phyloP scores from a whole-genome alignment of 305 asterid species.

The Fraxinus dipetala region DNA sequence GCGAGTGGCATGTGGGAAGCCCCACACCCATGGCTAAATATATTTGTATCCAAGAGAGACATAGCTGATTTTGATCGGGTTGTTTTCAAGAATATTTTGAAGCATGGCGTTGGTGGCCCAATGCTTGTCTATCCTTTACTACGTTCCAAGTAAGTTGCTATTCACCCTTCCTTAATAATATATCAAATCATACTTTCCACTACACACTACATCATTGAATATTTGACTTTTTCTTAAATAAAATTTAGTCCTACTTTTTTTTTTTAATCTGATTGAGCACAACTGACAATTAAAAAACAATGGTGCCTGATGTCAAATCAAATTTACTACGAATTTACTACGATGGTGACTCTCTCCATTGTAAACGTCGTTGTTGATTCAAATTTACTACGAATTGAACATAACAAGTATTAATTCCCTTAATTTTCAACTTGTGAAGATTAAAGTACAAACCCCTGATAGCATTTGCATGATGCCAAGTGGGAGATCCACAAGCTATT shows the following conservation, averaged over 20 bases:
- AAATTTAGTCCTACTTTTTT: too few species aligned
- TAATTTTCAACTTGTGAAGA: neutral
- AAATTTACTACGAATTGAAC: too few species aligned
- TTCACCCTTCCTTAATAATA: neutral
- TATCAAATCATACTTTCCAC: neutral
- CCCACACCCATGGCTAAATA: conserved; percentile 97
- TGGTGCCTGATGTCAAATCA: neutral
- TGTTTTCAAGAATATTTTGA: conserved; percentile 66
- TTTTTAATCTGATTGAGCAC: neutral
- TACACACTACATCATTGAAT: neutral
- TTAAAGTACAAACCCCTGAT: too few species aligned
- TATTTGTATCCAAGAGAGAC: conserved; percentile 63
- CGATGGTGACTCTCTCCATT: too few species aligned
- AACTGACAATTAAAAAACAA: neutral
- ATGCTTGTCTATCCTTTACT: conserved; percentile 76
- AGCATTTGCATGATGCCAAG: neutral
- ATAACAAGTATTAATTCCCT: too few species aligned
- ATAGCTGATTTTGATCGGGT: conserved; percentile 63
- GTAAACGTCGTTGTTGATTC: too few species aligned
- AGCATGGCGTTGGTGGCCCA: conserved; percentile 88
- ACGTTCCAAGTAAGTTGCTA: conserved; percentile 69
- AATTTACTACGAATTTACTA: too few species aligned
- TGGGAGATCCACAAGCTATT: conserved; percentile 1
- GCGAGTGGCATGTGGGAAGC: conserved; percentile 78
- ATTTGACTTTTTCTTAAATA: too few species aligned